Conservation (phyloP, 2,329 filamentous ascomycete species). For the Talaromyces sp. region DNA sequence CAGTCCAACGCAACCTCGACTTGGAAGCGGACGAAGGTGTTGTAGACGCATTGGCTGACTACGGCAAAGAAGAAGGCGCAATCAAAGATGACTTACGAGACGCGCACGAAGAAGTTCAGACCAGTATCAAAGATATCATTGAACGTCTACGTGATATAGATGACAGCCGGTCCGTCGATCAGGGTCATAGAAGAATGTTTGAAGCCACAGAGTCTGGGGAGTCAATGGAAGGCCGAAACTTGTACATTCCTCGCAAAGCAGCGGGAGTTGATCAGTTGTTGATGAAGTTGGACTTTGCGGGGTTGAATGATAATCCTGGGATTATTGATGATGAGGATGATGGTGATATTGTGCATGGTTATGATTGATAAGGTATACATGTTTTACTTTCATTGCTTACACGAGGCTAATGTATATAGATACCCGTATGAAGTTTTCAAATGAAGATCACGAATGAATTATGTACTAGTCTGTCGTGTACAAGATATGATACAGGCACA, state of each 20-base stretch:
- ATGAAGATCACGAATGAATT: background rate
- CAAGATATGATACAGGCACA: background rate
- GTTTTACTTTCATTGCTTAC: background rate
- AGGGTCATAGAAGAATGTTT: constrained; percentile 33
- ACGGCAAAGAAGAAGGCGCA: constrained; percentile 69
- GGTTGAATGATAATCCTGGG: constrained; percentile 26
- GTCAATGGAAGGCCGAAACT: constrained; percentile 32
- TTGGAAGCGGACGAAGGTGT: constrained; percentile 80
- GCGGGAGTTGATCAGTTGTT: constrained; percentile 80
- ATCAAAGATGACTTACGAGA: constrained; percentile 64
- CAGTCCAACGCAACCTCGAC: constrained; percentile 74
- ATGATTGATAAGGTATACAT: constrained; percentile 10
- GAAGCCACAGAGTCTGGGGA: constrained; percentile 25
- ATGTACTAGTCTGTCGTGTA: background rate
- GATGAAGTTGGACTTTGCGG: constrained; percentile 78
- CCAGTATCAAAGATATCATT: constrained; percentile 63
- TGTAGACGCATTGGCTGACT: constrained; percentile 70
- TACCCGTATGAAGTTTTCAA: background rate
- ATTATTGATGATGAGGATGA: background rate
- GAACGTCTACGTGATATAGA: constrained; percentile 62
- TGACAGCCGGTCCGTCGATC: constrained; percentile 47
- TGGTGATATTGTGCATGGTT: constrained; percentile 7
- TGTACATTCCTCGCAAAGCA: constrained; percentile 69
- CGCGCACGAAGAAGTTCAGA: constrained; percentile 64
- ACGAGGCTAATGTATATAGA: background rate